Base-by-base conservation (phyloP, 1,139 yeast species). In the Tardiomyces depauwii region DNA sequence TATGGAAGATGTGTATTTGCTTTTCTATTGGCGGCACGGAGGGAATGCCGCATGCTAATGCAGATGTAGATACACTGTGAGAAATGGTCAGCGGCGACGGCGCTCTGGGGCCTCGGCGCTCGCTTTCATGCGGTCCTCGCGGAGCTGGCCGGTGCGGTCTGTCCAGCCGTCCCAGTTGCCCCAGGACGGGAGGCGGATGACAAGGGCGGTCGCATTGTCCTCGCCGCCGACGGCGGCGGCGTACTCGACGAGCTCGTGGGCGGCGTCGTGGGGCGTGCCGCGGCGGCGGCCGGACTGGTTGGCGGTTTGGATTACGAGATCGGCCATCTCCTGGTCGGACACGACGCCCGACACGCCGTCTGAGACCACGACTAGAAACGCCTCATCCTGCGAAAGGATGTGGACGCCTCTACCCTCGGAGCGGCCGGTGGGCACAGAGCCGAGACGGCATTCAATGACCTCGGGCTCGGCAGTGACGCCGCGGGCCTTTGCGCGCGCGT, bases 381-480 rank as follows among this genome's bases (percentile, higher is more conserved):
- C 76, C 61, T 89, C 96, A 57, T 82, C 85, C 10, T 96, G 96
- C 1, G 55, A 55, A 14, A 53, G 48, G n/a, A 60, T 63, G 28
- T 65, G 55, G 18, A 36, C 19, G 28, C 16, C 28, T 28, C 10
- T 30, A 10, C 16, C 5, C 21, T 36, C 39, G 19, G 11, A 4
- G 19, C 19, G 39, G n/a, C 18, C 39, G 11, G 18, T 2, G 3
- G 32, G 32, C 12, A 9, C 14, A 2, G 21, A 80, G 0, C 91
- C 91, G 44, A 85, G 67, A 13, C 80, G 61, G 53, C 73, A 77
- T 49, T 85, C 85, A 16, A 74, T 67, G 42, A 91, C 70, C 51
- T 91, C 96, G 0, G 98, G 98, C 65, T 91, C 98, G 2, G 96
- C 88, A 0, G 88, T 74, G 2, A 91, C 80, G 0, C 98, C 98